Conservation (phyloP, 768 basidiomycete species). For the Lactarius quietus region DNA sequence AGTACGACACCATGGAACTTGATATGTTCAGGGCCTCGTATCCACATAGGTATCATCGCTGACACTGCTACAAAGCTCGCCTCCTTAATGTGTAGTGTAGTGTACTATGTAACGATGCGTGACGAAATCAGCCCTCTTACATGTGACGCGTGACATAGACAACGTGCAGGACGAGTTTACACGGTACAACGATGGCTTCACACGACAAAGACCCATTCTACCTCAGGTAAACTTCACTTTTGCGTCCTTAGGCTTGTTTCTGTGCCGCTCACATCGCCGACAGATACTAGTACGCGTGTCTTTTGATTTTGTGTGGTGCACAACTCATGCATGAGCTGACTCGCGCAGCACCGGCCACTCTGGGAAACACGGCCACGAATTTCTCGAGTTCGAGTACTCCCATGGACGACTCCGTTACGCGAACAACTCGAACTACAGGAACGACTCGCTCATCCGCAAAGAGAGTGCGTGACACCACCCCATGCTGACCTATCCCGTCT, state of each 20-base stretch:
- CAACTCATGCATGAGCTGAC: conserved; percentile 37
- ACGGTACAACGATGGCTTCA: conserved; percentile 17
- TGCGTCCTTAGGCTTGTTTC: not conserved
- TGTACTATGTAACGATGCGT: not conserved
- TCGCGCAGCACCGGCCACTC: conserved; percentile 82
- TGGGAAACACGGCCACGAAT: conserved; percentile 96
- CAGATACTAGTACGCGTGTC: conserved; percentile 50
- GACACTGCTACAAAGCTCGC: too few relatives aligned
- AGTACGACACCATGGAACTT: too few relatives aligned
- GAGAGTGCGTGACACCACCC: conserved; percentile 67
- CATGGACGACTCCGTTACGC: conserved; percentile 96
- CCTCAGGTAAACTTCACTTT: conserved; percentile 16
- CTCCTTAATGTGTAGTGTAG: too few relatives aligned
- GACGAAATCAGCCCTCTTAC: not conserved
- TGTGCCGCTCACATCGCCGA: not conserved
- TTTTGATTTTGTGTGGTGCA: not conserved
- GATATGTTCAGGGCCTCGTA: too few relatives aligned
- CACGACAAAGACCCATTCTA: conserved; percentile 28
- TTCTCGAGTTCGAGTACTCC: conserved; percentile 97
- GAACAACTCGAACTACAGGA: conserved; percentile 99
- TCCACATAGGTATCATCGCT: too few relatives aligned
- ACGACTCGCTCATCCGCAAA: conserved; percentile 97
- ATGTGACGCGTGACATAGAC: conserved; percentile 8
- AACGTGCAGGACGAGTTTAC: not conserved
- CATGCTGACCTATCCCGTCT: not conserved